These are phyloP conservation scores for Casuarina cunninghamiana DNA, from an alignment of 306 rosid genomes.

Conservation along the genomic window DNA sequence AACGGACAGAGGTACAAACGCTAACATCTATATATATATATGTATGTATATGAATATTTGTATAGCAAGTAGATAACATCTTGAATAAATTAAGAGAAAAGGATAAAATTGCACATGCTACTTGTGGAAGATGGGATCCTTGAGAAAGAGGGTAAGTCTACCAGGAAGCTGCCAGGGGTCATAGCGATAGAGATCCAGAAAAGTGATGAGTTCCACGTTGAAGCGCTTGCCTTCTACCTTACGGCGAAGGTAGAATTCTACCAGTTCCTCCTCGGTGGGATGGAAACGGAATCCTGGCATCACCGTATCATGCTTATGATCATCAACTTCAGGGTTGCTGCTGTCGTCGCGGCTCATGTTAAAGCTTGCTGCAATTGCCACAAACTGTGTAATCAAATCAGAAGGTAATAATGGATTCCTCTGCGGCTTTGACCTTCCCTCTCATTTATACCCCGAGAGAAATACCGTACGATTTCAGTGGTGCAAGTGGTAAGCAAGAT, in stretches of 20 bases:
- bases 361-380: slow-evolving; percentile 65
- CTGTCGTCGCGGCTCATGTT: slow-evolving; percentile 50
- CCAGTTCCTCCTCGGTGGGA: slow-evolving; percentile 94
- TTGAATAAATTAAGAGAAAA: too few species aligned
- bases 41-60: too few species aligned
- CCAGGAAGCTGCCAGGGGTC: slow-evolving; percentile 99
- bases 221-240: slow-evolving; percentile 99
- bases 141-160: slow-evolving; percentile 36
- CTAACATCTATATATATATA: neutral
- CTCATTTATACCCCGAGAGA: slow-evolving; percentile 19
- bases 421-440: slow-evolving; percentile 22
- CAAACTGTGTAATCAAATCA: slow-evolving; percentile 26
- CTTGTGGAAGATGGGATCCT: neutral
- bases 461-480: slow-evolving; percentile 27
- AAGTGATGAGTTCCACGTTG: slow-evolving; percentile 98
- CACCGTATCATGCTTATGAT: slow-evolving; percentile 88
- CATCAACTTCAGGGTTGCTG: slow-evolving; percentile 29
- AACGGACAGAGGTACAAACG: neutral
- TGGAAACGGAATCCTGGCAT: slow-evolving; percentile 99
- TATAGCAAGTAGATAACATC: too few species aligned
- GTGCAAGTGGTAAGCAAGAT: slow-evolving; percentile 34
- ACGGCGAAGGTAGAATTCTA: slow-evolving; percentile 99
- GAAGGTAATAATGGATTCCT: slow-evolving; percentile 5
- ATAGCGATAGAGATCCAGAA: slow-evolving; percentile 97
- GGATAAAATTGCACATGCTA: too few species aligned